Conservation (phyloP, 768 basidiomycete species). For the Tricholoma matsutake region DNA sequence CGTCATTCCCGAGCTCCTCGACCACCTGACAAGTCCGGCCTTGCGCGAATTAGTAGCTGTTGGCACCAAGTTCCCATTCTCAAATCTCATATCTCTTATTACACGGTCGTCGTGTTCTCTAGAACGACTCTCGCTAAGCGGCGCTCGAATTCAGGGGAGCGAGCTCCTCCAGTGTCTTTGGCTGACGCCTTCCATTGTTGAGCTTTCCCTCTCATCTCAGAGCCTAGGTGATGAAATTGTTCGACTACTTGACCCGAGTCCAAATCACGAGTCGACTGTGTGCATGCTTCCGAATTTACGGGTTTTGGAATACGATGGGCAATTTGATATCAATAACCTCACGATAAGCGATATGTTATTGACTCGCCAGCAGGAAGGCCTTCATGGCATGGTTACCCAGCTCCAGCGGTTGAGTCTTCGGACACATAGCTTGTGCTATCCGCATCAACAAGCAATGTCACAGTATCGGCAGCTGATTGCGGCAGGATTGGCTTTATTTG, state of each 20-base stretch:
- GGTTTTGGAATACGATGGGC: neutral
- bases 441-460: too few relatives aligned
- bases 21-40: neutral
- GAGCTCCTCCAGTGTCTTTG: neutral
- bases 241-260: neutral
- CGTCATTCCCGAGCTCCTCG: neutral
- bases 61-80: neutral
- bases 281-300: neutral
- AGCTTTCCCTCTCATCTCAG: neutral
- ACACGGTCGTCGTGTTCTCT: neutral
- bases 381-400: too few relatives aligned
- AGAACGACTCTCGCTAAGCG: neutral
- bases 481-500: too few relatives aligned
- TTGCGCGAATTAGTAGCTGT: neutral
- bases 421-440: too few relatives aligned
- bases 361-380: neutral
- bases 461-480: too few relatives aligned
- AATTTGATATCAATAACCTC: neutral
- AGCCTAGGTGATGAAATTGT: neutral
- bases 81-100: neutral
- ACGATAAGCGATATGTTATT: neutral
- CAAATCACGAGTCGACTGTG: neutral
- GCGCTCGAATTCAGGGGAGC: neutral
- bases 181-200: neutral
- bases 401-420: too few relatives aligned